These are phyloP conservation scores for Lentinus brumalis DNA, from an alignment of 768 basidiomycete species.

Conservation along the genomic window DNA sequence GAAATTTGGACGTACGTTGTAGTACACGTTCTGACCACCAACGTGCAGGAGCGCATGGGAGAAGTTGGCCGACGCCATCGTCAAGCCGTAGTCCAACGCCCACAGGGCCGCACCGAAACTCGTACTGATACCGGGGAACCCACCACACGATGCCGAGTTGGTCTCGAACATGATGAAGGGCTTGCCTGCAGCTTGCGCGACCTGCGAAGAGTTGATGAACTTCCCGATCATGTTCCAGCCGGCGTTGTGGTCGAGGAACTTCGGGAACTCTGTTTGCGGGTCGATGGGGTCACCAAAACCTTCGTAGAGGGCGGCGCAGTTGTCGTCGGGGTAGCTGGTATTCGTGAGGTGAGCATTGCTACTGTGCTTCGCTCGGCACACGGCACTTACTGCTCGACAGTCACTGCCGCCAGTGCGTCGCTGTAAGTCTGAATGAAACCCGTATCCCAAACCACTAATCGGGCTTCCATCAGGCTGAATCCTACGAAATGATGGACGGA, in stretches of 20 bases:
- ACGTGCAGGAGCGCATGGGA: conserved; percentile 49
- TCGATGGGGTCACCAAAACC: conserved; percentile 28
- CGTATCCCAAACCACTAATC: conserved; percentile 33
- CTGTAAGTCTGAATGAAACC: conserved; percentile 31
- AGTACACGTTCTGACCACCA: conserved; percentile 50
- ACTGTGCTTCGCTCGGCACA: neutral
- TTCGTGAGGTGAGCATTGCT: neutral
- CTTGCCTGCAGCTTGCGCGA: conserved; percentile 35
- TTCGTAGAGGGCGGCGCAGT: conserved; percentile 34
- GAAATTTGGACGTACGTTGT: conserved; percentile 44
- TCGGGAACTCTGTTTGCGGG: conserved; percentile 43
- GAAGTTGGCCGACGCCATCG: conserved; percentile 52
- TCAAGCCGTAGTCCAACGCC: conserved; percentile 51
- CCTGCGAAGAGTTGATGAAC: conserved; percentile 39
- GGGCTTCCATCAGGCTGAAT: too few species aligned
- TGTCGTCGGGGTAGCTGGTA: conserved; percentile 40
- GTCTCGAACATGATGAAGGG: conserved; percentile 58
- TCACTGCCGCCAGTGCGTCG: conserved; percentile 39
- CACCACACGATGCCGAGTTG: conserved; percentile 55
- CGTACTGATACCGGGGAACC: conserved; percentile 54
- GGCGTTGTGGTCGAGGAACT: conserved; percentile 47
- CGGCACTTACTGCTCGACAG: conserved; percentile 40
- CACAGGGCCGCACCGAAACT: conserved; percentile 53
- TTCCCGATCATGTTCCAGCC: conserved; percentile 36
- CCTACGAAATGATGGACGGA: too few species aligned